These are phyloP conservation scores for Solidago caesia DNA, from an alignment of 129 eudicot genomes.

Conservation along the genomic window DNA sequence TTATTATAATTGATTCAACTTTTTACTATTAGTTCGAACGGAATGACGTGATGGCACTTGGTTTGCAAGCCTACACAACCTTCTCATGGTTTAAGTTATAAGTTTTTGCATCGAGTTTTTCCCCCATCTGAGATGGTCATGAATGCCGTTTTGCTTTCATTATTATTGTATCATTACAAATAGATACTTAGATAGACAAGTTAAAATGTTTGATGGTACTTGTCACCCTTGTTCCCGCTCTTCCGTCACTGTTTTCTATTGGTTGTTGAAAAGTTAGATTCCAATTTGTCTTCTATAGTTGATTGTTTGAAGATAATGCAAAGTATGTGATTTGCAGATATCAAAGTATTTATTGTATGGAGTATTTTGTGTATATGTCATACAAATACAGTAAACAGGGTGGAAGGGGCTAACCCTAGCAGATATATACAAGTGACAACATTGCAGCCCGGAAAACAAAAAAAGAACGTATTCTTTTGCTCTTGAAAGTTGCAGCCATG, in stretches of 20 bases:
- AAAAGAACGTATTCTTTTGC: conserved; percentile 8
- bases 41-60: no score
- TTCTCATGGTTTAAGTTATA: no score
- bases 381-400: conserved; percentile 18
- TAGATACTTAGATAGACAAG: background rate
- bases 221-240: conserved; percentile 3
- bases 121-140: no score
- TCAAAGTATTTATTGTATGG: conserved; percentile 17
- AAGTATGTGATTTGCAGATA: conserved; percentile 9
- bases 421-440: conserved; percentile 28
- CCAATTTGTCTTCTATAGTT: conserved; percentile 1
- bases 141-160: no score
- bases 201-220: conserved; percentile 9
- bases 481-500: conserved; percentile 22
- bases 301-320: conserved; percentile 1
- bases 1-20: no score
- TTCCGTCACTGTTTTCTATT: background rate
- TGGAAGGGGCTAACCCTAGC: conserved; percentile 24
- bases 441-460: conserved; percentile 24
- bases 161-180: no score
- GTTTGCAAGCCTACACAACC: no score
- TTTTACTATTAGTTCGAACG: no score
- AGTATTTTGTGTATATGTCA: conserved; percentile 26
- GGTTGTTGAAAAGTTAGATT: conserved; percentile 15
- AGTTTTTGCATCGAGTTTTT: no score